These are phyloP conservation scores for Cryptosporidium parvum DNA, from an alignment of 169 alveolate species.

Conservation along the genomic window DNA sequence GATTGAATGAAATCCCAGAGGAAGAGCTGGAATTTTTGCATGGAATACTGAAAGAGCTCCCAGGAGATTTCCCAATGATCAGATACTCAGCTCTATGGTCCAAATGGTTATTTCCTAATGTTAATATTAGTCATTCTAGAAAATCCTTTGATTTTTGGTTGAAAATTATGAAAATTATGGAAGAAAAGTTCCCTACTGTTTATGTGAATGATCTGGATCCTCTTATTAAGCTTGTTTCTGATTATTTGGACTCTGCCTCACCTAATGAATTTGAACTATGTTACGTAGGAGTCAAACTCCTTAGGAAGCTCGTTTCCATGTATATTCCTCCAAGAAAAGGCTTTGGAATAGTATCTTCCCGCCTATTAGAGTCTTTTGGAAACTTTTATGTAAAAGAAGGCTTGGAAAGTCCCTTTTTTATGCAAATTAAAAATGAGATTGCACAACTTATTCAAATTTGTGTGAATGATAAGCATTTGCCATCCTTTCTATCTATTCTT, in stretches of 20 bases:
- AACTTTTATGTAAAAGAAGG: neutral
- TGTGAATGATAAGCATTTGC: conserved; percentile 4
- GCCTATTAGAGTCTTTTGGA: conserved; percentile 9
- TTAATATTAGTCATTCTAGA: neutral
- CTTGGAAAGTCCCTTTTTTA: neutral
- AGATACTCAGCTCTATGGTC: conserved; percentile 43
- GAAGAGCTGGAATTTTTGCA: conserved; percentile 44
- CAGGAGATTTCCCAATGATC: conserved; percentile 50
- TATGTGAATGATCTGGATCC: conserved; percentile 36
- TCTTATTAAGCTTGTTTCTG: neutral
- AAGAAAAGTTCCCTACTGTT: conserved; percentile 5
- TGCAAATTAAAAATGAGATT: conserved; percentile 4
- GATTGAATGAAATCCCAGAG: conserved; percentile 8
- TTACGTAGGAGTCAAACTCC: neutral
- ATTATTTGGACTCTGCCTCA: neutral
- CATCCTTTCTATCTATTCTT: conserved; percentile 1
- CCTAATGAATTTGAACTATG: neutral
- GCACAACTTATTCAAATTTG: neutral
- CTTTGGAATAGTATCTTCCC: conserved; percentile 5
- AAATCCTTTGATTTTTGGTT: conserved; percentile 11
- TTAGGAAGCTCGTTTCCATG: conserved; percentile 12
- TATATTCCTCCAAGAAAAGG: conserved; percentile 61
- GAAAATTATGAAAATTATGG: conserved; percentile 37
- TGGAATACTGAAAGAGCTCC: conserved; percentile 33
- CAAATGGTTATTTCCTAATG: conserved; percentile 51